phyloP scores from a whole-genome alignment of 805 yeast species.

The Zygotorulaspora chibaensis region DNA sequence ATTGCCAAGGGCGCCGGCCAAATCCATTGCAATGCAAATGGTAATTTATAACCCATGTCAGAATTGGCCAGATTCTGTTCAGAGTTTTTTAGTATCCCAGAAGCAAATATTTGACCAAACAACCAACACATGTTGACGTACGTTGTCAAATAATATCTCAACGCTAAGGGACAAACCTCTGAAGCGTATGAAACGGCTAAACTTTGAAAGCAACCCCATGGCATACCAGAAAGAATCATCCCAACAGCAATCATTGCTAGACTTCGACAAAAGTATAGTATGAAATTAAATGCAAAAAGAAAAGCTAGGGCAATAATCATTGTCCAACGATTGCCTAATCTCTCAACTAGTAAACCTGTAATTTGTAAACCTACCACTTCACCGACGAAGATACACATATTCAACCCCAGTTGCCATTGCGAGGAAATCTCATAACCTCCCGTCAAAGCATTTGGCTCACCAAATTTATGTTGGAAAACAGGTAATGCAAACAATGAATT shows the following conservation, averaged over 20 bases:
- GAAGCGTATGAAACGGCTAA: slow-evolving; percentile 53
- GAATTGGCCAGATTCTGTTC: slow-evolving; percentile 18
- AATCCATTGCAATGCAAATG: slow-evolving; percentile 57
- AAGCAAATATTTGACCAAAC: slow-evolving; percentile 51
- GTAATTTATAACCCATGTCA: slow-evolving; percentile 46
- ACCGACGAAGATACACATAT: slow-evolving; percentile 34
- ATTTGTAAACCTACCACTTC: slow-evolving; percentile 44
- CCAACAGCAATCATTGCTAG: slow-evolving; percentile 40
- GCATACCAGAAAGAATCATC: slow-evolving; percentile 43
- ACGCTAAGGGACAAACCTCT: slow-evolving; percentile 50
- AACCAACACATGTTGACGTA: slow-evolving; percentile 51
- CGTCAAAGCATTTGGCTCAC: slow-evolving; percentile 26
- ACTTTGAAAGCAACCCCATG: slow-evolving; percentile 54
- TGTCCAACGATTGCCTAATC: slow-evolving; percentile 44
- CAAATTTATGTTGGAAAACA: slow-evolving; percentile 41
- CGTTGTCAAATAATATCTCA: slow-evolving; percentile 49
- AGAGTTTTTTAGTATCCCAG: slow-evolving; percentile 47
- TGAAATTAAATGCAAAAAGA: slow-evolving; percentile 40
- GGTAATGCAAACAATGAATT: slow-evolving; percentile 44
- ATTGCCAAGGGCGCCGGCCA: slow-evolving; percentile 50
- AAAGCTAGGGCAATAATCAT: slow-evolving; percentile 32
- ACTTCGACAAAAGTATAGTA: slow-evolving; percentile 44
- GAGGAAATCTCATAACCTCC: slow-evolving; percentile 37
- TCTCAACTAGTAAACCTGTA: slow-evolving; percentile 44
- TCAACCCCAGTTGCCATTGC: slow-evolving; percentile 40